phyloP scores from a whole-genome alignment of 2,329 filamentous ascomycete species.

The Cercospora sp. region DNA sequence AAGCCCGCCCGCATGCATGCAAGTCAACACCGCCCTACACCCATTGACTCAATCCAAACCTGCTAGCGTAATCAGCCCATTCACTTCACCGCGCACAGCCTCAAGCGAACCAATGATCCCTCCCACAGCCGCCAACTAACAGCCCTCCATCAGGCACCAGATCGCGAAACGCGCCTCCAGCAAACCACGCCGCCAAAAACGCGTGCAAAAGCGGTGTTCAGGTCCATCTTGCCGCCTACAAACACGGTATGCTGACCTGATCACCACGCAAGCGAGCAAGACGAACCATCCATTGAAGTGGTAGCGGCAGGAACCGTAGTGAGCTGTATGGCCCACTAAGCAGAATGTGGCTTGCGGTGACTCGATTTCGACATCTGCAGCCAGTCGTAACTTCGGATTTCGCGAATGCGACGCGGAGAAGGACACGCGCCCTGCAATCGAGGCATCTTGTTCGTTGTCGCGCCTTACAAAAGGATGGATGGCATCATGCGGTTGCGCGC shows the following conservation, averaged over 20 bases:
- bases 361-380: conserved; percentile 4
- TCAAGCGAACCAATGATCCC: background rate
- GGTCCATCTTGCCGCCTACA: background rate
- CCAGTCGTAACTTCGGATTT: background rate
- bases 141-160: background rate
- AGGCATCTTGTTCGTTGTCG: background rate
- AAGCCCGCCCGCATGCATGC: background rate
- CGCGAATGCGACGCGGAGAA: background rate
- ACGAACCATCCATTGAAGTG: background rate
- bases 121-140: background rate
- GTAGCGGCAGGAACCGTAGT: conserved; percentile 1
- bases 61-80: background rate
- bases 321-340: background rate
- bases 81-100: background rate
- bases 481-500: background rate
- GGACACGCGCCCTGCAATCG: background rate
- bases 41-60: conserved; percentile 1
- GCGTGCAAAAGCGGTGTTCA: background rate
- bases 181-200: background rate
- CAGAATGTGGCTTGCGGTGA: conserved; percentile 12
- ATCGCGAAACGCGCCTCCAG: background rate
- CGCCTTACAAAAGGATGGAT: background rate
- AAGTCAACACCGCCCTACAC: conserved; percentile 1
- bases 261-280: background rate
- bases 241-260: background rate